Percentiles rank a stretch among this genome's conserved stretches.
Evolutionary conservation across 306 rosid species (phyloP).

Genomic region (Elaeagnus macrophylla): DNA sequence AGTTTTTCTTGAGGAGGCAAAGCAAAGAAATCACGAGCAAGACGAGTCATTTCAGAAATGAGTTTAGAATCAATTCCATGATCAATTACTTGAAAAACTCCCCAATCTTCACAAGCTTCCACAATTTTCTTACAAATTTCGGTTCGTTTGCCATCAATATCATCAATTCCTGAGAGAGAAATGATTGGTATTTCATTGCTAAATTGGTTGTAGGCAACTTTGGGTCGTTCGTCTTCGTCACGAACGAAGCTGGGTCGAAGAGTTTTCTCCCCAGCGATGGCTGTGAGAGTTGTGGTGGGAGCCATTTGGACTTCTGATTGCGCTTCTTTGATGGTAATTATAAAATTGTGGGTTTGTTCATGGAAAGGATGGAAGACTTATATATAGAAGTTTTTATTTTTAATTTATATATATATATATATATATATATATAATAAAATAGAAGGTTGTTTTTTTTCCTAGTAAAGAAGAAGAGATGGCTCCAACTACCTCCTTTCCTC

Average conservation of each 20-base stretch:
- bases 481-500: too few relatives aligned
- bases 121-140: conserved; percentile 54
- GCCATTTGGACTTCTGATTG: too few relatives aligned
- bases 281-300: conserved; percentile 40
- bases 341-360: too few relatives aligned
- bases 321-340: too few relatives aligned
- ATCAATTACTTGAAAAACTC: conserved; percentile 70
- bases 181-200: conserved; percentile 70
- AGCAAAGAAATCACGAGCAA: conserved; percentile 57
- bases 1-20: conserved; percentile 77
- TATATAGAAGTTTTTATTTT: background rate
- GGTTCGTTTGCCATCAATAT: conserved; percentile 27
- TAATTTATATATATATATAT: background rate
- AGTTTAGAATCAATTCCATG: conserved; percentile 58
- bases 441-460: background rate
- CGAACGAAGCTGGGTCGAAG: conserved; percentile 52
- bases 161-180: conserved; percentile 69
- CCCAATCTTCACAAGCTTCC: conserved; percentile 86
- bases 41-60: conserved; percentile 49
- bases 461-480: conserved; percentile 8
- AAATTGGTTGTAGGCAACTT: conserved; percentile 63
- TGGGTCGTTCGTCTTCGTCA: conserved; percentile 83
- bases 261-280: conserved; percentile 42
- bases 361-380: too few relatives aligned
- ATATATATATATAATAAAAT: conserved; percentile 2